Conservation (phyloP, 2,329 filamentous ascomycete genomes). For the Aspergillus sp. region DNA sequence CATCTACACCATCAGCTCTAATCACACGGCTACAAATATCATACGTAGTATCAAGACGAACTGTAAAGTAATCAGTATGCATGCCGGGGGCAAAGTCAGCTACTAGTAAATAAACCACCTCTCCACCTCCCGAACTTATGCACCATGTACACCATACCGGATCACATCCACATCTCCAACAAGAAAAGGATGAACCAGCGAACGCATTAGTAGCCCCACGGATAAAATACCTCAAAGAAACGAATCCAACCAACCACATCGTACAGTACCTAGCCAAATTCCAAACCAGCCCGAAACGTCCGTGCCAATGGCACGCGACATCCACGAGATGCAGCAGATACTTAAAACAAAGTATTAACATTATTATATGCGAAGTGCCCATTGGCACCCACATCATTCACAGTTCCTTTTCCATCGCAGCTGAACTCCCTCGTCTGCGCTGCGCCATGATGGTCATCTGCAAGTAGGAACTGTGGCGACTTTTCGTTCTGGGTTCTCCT, state of each 20-base stretch:
- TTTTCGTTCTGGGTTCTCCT: too few species aligned
- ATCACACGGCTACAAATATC: background rate
- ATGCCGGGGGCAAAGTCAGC: background rate
- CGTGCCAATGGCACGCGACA: background rate
- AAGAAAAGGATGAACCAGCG: too few species aligned
- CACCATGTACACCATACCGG: background rate
- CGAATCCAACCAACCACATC: too few species aligned
- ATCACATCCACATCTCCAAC: background rate
- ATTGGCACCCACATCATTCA: too few species aligned
- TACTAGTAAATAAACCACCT: background rate
- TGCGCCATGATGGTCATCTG: too few species aligned
- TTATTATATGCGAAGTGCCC: too few species aligned
- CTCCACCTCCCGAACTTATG: background rate
- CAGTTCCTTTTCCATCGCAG: too few species aligned
- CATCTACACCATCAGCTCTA: background rate
- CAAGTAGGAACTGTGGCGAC: too few species aligned
- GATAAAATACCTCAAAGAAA: background rate
- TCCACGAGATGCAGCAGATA: background rate
- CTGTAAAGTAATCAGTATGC: background rate
- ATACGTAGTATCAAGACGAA: background rate
- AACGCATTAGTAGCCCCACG: too few species aligned
- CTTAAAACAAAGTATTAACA: too few species aligned
- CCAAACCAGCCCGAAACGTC: background rate
- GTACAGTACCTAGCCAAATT: too few species aligned
- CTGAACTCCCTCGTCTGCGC: too few species aligned